These are phyloP conservation scores for Dipteronia sinensis DNA, from an alignment of 345 rosid genomes.

Conservation along the genomic window DNA sequence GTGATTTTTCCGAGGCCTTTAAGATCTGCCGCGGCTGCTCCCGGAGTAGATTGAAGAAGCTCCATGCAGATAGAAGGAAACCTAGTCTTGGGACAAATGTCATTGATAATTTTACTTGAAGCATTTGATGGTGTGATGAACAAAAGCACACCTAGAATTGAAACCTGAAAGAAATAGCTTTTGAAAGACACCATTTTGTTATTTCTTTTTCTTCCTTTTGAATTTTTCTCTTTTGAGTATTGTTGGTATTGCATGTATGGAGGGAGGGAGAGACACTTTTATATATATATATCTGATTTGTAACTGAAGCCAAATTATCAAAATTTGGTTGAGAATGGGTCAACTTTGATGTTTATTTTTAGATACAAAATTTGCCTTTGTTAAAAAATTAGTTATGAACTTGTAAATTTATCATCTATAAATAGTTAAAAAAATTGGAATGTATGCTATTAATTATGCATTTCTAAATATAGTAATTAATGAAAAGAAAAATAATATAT, in stretches of 20 bases:
- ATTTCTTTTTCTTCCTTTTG: neutral
- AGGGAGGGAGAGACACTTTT: neutral
- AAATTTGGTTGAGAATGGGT: too few relatives aligned
- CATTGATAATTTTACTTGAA: neutral
- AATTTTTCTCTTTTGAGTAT: neutral
- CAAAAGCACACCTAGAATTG: neutral
- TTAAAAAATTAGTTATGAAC: neutral
- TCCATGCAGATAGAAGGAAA: slow-evolving; percentile 8
- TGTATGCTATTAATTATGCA: too few relatives aligned
- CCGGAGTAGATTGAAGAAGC: slow-evolving; percentile 14
- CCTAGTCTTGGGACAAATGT: neutral
- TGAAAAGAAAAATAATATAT: too few relatives aligned
- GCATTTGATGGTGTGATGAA: too few relatives aligned
- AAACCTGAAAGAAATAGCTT: neutral
- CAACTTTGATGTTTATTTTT: too few relatives aligned
- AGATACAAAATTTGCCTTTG: neutral
- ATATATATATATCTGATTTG: neutral
- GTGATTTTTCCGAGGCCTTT: slow-evolving; percentile 11
- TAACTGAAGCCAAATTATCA: neutral
- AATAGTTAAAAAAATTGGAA: neutral
- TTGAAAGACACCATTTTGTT: neutral
- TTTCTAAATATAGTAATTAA: neutral
- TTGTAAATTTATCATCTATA: neutral
- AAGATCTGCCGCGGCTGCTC: neutral
- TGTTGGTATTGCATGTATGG: neutral